Evolutionary conservation across 2,329 filamentous ascomycete genomes (phyloP).

Genomic region (Ceratocystis albifundus): DNA sequence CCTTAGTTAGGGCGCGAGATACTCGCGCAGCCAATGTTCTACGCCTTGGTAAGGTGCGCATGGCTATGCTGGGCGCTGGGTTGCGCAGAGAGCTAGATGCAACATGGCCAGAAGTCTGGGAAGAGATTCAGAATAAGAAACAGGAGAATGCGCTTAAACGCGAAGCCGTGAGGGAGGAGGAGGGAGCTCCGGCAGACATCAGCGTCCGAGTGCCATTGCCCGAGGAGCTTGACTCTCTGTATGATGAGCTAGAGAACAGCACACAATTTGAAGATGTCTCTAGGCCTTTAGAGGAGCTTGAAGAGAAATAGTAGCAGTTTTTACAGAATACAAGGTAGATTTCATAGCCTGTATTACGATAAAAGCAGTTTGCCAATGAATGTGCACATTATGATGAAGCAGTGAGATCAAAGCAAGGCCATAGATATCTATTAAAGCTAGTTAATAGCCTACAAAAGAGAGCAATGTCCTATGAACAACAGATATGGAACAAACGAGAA

Average conservation of each 20-base stretch:
- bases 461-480: neutral
- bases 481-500: neutral
- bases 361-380: neutral
- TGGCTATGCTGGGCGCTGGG: constrained; percentile 15
- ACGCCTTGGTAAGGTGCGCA: constrained; percentile 14
- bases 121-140: constrained; percentile 6
- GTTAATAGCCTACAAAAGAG: neutral
- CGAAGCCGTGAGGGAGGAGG: neutral
- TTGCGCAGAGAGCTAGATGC: constrained; percentile 19
- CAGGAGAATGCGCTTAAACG: constrained; percentile 12
- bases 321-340: too few species aligned
- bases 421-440: neutral
- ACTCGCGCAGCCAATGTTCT: constrained; percentile 7
- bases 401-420: neutral
- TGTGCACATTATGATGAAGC: neutral
- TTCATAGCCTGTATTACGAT: neutral
- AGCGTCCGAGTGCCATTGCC: neutral
- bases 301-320: neutral
- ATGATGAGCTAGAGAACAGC: neutral
- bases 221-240: constrained; percentile 13
- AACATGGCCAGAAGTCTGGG: constrained; percentile 19
- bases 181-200: neutral
- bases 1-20: constrained; percentile 6
- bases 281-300: neutral
- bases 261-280: constrained; percentile 12